Conservation (phyloP, 768 basidiomycete species). For the Neoboletus subvelutipes region DNA sequence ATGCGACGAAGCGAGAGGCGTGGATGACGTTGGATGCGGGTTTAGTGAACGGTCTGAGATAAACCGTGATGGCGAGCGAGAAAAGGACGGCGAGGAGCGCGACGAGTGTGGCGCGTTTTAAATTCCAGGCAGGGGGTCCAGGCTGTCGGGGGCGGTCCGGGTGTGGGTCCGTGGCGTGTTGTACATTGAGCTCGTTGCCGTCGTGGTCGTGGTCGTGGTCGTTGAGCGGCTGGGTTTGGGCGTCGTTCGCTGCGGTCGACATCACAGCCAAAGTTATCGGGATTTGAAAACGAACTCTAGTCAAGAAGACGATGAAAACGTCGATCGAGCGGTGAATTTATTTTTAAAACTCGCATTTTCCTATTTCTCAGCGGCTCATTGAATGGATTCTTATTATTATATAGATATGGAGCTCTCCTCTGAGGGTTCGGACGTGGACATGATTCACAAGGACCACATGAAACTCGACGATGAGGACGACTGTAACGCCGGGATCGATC, state of each 20-base stretch:
- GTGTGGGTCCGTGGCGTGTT: constrained; percentile 6
- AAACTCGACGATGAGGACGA: constrained; percentile 40
- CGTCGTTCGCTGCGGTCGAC: background rate
- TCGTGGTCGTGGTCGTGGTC: too few species aligned
- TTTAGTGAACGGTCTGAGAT: constrained; percentile 26
- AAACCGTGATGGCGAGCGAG: constrained; percentile 45
- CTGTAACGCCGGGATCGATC: constrained; percentile 32
- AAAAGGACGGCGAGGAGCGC: constrained; percentile 41
- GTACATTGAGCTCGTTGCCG: background rate
- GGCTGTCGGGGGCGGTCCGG: constrained; percentile 40
- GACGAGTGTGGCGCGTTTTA: constrained; percentile 46
- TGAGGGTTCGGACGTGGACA: constrained; percentile 39
- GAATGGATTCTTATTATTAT: too few species aligned
- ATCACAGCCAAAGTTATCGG: too few species aligned
- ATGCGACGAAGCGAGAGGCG: constrained; percentile 54
- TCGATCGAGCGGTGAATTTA: background rate
- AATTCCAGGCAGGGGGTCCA: constrained; percentile 49
- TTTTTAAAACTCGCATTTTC: background rate
- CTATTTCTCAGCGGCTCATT: too few species aligned
- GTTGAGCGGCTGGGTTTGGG: too few species aligned
- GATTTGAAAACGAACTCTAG: too few species aligned
- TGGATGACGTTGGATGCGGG: constrained; percentile 51
- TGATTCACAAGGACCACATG: constrained; percentile 31
- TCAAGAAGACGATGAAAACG: too few species aligned
- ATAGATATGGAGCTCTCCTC: constrained; percentile 27